Evolutionary conservation across 331 rosid species (phyloP), one percentile per base, ranked within the genome.

Genomic region (Cucumis variabilis): DNA sequence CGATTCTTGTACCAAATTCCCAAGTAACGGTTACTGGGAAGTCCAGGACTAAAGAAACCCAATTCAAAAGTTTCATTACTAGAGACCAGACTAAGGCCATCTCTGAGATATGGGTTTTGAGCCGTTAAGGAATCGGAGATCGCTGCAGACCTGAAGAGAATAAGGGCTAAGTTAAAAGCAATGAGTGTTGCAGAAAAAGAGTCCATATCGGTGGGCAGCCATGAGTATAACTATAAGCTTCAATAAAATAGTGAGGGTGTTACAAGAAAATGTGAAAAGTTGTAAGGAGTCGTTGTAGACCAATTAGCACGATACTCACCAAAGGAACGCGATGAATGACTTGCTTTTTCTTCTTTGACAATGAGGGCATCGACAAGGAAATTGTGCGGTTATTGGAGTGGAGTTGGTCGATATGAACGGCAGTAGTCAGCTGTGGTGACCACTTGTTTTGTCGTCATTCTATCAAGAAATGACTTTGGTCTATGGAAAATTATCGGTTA

Each of bases 41-140:
- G 84, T 41, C 88, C 87, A 65, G 93, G 93, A 75, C 79, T 87
- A 85, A 91, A 93, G 91, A 94, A 94, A 76, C 94, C 95, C 83
- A 92, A 51, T 46, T 85, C 90, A 24, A 90, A 93, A 62, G 28
- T 81, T 70, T 86, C 95, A 33, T 72, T 46, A 13, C 51, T 37
- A 10, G 93, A 90, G 28, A 85, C 86, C 86, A 90, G 70, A 53
- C 51, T 46, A 24, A 48, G 68, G 25, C 84, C 76, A 21, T 83
- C 83, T 1, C 11, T 21, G 70, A 90, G 85, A 74, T 84, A 58
- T 21, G 90, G 89, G 55, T 66, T 19, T 58, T 83, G 88, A 82
- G 85, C 12, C 13, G 90, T 82, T 14, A 93, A 87, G 82, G 90
- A 68, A 58, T 85, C 86, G 23, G 85, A 33, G 66, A 83, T 69